phyloP scores from a whole-genome alignment of 2,329 filamentous ascomycete genomes.

The Claviceps sorghi region DNA sequence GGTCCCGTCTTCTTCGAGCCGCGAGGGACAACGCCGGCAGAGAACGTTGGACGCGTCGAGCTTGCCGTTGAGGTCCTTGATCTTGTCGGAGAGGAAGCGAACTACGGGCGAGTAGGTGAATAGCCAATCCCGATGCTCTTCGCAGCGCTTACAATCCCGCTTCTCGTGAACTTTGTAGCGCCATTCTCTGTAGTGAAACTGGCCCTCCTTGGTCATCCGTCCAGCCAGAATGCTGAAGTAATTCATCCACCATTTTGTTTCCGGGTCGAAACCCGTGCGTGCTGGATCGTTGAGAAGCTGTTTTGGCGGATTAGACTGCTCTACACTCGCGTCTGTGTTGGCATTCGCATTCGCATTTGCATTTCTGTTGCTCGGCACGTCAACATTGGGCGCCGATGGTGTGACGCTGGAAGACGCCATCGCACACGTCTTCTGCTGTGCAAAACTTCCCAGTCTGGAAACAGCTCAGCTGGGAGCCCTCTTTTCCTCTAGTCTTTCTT shows the following conservation, averaged over 20 bases:
- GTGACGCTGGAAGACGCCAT: constrained; percentile 6
- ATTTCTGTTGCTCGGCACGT: constrained; percentile 5
- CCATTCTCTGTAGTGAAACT: constrained; percentile 62
- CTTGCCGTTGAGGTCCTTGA: constrained; percentile 61
- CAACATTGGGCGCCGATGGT: constrained; percentile 6
- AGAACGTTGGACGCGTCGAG: constrained; percentile 62
- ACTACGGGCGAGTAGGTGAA: constrained; percentile 75
- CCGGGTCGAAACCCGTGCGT: constrained; percentile 48
- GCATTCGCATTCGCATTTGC: constrained; percentile 1
- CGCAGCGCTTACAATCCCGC: constrained; percentile 66
- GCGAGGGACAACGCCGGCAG: constrained; percentile 61
- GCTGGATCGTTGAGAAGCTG: constrained; percentile 42
- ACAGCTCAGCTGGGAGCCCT: not conserved
- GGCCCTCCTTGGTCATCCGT: constrained; percentile 51
- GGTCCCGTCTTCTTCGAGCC: constrained; percentile 40
- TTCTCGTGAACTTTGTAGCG: constrained; percentile 63
- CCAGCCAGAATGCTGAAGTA: constrained; percentile 73
- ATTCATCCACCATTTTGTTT: constrained; percentile 57
- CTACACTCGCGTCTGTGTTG: constrained; percentile 1
- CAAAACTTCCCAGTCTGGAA: not conserved
- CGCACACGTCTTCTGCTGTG: not conserved
- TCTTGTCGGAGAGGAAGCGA: constrained; percentile 72
- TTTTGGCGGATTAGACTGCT: constrained; percentile 8
- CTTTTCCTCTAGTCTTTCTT: not conserved
- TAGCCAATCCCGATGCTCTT: constrained; percentile 69